Percentiles rank a stretch among this genome's conserved stretches.
Evolutionary conservation across 306 rosid genomes (phyloP).

Genomic region (Elaeagnus macrophylla): DNA sequence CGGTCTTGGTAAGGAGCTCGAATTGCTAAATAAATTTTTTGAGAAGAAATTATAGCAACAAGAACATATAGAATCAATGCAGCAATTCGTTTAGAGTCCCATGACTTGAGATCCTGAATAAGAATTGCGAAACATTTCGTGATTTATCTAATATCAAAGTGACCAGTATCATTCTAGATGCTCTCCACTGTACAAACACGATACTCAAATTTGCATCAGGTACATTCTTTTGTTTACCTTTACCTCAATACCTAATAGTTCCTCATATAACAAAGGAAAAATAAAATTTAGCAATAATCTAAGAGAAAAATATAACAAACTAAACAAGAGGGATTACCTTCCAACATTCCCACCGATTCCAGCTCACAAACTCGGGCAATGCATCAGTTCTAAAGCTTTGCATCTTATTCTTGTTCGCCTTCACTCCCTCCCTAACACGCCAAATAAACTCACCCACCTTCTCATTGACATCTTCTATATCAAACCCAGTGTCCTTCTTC

Average conservation of each 20-base stretch:
- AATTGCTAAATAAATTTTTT: slow-evolving; percentile 47
- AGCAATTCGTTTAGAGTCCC: slow-evolving; percentile 71
- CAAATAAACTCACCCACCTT: slow-evolving; percentile 34
- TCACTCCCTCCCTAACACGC: slow-evolving; percentile 28
- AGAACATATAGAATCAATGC: slow-evolving; percentile 54
- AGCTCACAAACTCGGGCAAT: slow-evolving; percentile 46
- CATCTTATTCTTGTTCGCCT: slow-evolving; percentile 32
- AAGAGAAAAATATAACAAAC: slow-evolving; percentile 7
- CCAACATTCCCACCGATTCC: slow-evolving; percentile 78
- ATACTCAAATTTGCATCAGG: slow-evolving; percentile 4
- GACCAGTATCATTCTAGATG: background rate
- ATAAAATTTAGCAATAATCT: slow-evolving; percentile 13
- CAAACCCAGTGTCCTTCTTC: slow-evolving; percentile 77
- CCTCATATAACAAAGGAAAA: no score
- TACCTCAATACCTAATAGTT: slow-evolving; percentile 1
- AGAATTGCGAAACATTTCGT: slow-evolving; percentile 16
- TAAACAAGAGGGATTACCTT: slow-evolving; percentile 43
- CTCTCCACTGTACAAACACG: slow-evolving; percentile 4
- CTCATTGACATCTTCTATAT: slow-evolving; percentile 39
- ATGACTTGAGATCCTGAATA: slow-evolving; percentile 57
- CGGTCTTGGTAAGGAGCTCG: slow-evolving; percentile 52
- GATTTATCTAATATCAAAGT: background rate
- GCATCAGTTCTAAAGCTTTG: slow-evolving; percentile 39
- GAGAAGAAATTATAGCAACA: slow-evolving; percentile 46
- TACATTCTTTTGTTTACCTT: background rate